Evolutionary conservation across 1,139 yeast species (phyloP).

Genomic region (Geotrichum candidum): DNA sequence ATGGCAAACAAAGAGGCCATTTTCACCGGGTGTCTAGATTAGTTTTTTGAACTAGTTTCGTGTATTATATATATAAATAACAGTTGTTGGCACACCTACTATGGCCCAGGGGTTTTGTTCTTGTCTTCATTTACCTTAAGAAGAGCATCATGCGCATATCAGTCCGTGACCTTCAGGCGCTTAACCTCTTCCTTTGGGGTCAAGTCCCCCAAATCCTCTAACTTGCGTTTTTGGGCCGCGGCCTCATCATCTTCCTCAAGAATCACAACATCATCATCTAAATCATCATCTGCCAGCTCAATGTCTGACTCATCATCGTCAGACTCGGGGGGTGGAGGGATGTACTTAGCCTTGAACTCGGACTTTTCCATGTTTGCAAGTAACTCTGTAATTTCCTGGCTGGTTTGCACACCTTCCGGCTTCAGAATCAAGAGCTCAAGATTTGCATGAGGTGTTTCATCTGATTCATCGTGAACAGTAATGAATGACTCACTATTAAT

Average conservation of each 20-base stretch:
- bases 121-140: neutral
- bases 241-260: slow-evolving; percentile 16
- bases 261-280: slow-evolving; percentile 23
- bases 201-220: neutral
- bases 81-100: neutral
- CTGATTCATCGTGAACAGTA: slow-evolving; percentile 74
- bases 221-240: neutral
- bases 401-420: slow-evolving; percentile 9
- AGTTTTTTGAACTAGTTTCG: neutral
- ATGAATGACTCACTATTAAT: slow-evolving; percentile 54
- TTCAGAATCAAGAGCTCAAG: slow-evolving; percentile 55
- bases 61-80: neutral
- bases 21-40: neutral
- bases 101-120: neutral
- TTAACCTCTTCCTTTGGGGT: neutral
- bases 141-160: neutral
- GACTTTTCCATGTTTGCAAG: slow-evolving; percentile 28
- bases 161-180: neutral
- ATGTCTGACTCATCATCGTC: slow-evolving; percentile 16
- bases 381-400: slow-evolving; percentile 6
- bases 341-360: slow-evolving; percentile 32
- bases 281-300: slow-evolving; percentile 20
- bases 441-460: slow-evolving; percentile 48
- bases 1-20: neutral
- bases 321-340: slow-evolving; percentile 17